Evolutionary conservation across 805 yeast species (phyloP).

Genomic region (Saccharomyces kudriavzevii): DNA sequence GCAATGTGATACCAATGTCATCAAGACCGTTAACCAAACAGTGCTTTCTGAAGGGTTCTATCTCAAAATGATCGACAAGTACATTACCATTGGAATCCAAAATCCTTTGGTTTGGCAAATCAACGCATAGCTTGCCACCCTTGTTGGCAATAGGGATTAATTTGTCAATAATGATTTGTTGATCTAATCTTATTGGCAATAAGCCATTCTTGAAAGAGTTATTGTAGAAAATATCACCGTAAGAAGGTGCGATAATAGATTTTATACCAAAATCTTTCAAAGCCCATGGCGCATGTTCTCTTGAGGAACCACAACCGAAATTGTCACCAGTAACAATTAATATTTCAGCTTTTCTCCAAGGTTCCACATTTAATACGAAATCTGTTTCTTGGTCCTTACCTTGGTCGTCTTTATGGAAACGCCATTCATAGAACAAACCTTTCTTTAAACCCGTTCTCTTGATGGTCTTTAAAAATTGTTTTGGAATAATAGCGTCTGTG

Average conservation of each 20-base stretch:
- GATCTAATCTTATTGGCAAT: constrained; percentile 85
- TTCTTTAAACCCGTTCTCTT: constrained; percentile 87
- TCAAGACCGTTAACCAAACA: constrained; percentile 92
- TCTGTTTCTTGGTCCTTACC: constrained; percentile 82
- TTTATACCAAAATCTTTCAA: constrained; percentile 94
- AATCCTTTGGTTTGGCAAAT: constrained; percentile 81
- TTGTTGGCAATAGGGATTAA: constrained; percentile 72
- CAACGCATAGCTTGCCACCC: constrained; percentile 64
- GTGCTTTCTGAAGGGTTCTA: constrained; percentile 89
- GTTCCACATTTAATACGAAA: constrained; percentile 78
- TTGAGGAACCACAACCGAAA: constrained; percentile 97
- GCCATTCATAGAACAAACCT: constrained; percentile 87
- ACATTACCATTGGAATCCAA: constrained; percentile 58
- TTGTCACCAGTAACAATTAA: constrained; percentile 91
- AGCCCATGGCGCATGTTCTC: constrained; percentile 99
- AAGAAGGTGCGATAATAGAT: constrained; percentile 93
- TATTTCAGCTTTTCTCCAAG: constrained; percentile 73
- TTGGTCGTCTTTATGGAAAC: constrained; percentile 60
- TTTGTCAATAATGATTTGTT: constrained; percentile 60
- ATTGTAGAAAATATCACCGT: constrained; percentile 96
- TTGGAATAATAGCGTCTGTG: constrained; percentile 97
- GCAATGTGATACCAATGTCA: constrained; percentile 91
- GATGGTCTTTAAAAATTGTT: constrained; percentile 94
- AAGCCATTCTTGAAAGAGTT: constrained; percentile 95
- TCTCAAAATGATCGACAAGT: constrained; percentile 72